Percentiles rank a stretch among this genome's conserved stretches.
These are phyloP conservation scores for Macrophomina pseudophaseolina DNA, from an alignment of 2,329 filamentous ascomycete species.

Conservation along the genomic window DNA sequence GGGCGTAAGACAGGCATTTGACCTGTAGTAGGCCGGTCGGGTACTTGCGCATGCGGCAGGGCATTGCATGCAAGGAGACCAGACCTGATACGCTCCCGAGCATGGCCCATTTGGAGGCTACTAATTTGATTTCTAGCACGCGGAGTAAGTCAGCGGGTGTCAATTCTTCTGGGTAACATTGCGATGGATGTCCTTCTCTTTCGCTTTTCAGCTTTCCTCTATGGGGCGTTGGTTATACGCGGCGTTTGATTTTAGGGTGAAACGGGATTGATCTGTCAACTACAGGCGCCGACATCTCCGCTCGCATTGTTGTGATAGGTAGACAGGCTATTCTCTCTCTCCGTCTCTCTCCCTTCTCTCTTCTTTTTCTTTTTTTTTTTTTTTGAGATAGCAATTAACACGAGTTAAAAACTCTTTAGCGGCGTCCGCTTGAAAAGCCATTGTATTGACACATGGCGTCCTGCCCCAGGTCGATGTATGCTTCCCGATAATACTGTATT, in stretches of 20 bases:
- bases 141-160: not conserved
- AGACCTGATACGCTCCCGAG: not conserved
- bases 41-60: not conserved
- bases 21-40: not conserved
- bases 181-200: not conserved
- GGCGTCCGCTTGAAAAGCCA: no score
- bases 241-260: not conserved
- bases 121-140: not conserved
- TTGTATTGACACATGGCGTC: not conserved
- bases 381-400: not conserved
- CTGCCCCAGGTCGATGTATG: not conserved
- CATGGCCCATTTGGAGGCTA: not conserved
- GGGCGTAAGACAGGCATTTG: not conserved
- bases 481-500: not conserved
- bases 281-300: constrained; percentile 6
- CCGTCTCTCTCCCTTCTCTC: no score
- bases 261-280: not conserved
- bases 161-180: not conserved
- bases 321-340: not conserved
- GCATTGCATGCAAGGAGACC: constrained; percentile 11
- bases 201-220: not conserved
- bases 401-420: no score
- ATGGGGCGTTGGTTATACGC: constrained; percentile 4
- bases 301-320: constrained; percentile 15
- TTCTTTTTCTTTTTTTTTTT: not conserved